Evolutionary conservation across 169 alveolate species (phyloP), one percentile per base, ranked within the genome.

Genomic region (Theileria equi): DNA sequence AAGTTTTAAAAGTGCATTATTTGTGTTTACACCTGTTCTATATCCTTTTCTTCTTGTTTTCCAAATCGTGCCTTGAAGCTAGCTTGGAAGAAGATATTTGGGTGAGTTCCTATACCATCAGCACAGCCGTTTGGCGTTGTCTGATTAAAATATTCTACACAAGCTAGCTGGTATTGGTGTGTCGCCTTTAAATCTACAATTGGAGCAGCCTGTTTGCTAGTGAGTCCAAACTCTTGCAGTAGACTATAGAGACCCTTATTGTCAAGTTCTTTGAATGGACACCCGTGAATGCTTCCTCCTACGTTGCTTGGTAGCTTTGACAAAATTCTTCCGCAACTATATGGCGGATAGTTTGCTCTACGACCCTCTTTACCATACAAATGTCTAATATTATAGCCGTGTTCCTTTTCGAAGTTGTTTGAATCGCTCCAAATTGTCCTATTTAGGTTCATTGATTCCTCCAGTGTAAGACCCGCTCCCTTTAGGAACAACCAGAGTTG

Each of bases 311-410:
- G 96, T 65, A 92, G 78, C 19, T 89, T 89, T 57, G 77, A 80
- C 35, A 93, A 87, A 40, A 95, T 95, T 76, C 90, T 89, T 21
- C 90, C 81, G 79, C 98, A 95, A 49, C 93, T 82, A 44, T 86
- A 88, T 2, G 98, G 98, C 50, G 96, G 88, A 74, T 92, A 92
- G 84, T 87, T 92, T 34, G 89, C 82, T 60, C 96, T 86, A 58
- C 93, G 90, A 16, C 98, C 98, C 79, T 91, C 98, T 67, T 91
- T 88, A 3, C 98, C 98, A 86, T 95, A 95, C 57, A 93, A 88
- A 80, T 95, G 97, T 3, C 96, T 82, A 41, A 95, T 89, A 77
- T 83, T 93, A 86, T 95, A 95, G 50, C 91, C 92, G 70, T 92
- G 95, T 67, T 92, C 96, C 69, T 87, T 91, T 52, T 92, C 96